Evolutionary conservation across 2,329 filamentous ascomycete species (phyloP).

Genomic region (Alternaria hordeiaustralica): DNA sequence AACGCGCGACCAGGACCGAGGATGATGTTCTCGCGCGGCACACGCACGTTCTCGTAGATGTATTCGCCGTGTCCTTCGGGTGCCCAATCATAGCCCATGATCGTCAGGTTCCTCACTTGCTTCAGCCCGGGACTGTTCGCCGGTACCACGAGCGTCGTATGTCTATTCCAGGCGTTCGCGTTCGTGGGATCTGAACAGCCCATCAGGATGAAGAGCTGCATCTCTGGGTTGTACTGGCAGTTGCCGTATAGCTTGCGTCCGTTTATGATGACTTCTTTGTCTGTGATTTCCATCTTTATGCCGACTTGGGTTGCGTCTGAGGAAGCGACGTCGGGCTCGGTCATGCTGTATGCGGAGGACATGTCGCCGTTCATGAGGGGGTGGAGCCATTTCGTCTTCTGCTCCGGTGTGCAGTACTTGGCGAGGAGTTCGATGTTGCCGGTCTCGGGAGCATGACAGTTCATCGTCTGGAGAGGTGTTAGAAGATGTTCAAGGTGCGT

Average conservation of each 20-base stretch:
- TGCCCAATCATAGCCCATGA: conserved; percentile 54
- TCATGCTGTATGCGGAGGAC: conserved; percentile 60
- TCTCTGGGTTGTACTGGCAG: conserved; percentile 48
- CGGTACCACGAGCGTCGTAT: conserved; percentile 51
- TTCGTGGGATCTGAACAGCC: conserved; percentile 51
- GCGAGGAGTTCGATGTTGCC: conserved; percentile 62
- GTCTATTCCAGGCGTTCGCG: conserved; percentile 49
- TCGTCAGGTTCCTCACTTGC: conserved; percentile 49
- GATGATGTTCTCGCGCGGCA: conserved; percentile 52
- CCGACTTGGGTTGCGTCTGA: conserved; percentile 59
- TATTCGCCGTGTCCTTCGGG: conserved; percentile 54
- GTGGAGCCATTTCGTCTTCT: conserved; percentile 59
- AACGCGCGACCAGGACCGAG: conserved; percentile 52
- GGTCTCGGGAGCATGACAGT: conserved; percentile 57
- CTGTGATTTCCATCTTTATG: conserved; percentile 44
- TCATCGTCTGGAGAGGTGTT: conserved; percentile 47
- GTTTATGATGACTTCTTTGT: conserved; percentile 51
- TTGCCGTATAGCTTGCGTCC: conserved; percentile 53
- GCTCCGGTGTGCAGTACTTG: conserved; percentile 58
- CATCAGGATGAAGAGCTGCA: conserved; percentile 47
- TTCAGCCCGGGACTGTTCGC: conserved; percentile 48
- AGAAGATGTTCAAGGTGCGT: not conserved
- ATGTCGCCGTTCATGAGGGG: conserved; percentile 58
- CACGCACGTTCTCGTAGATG: conserved; percentile 51
- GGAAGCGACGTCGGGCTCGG: conserved; percentile 58